Evolutionary conservation across 139 green algal genomes (phyloP), one percentile per base, ranked within the genome.

Genomic region (Chlorella sp.): DNA sequence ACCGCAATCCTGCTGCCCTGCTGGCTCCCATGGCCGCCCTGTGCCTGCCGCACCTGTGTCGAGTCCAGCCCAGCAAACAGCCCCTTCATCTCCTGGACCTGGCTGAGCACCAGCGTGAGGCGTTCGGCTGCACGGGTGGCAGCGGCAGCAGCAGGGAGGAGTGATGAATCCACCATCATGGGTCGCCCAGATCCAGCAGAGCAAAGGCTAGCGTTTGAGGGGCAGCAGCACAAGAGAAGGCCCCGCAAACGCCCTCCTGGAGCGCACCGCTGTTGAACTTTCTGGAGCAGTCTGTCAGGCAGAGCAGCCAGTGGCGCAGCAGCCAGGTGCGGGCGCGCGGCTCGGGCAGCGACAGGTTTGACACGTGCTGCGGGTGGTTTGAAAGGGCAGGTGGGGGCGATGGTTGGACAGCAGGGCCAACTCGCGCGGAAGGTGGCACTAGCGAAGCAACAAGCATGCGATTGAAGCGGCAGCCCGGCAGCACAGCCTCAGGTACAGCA

Each of bases 241-340:
- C 24, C 44, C 11, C 1, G 43, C 73, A 40, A 41, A 11, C 28
- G 19, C 30, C 73, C 65, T 26, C 0, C 30, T 13, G 65, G n/a
- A 3, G 11, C 72, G 19, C 56, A 38, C 76, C 76, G 69, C 30
- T 81, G 28, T 20, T 73, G 41, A 62, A 83, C 16, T 41, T 24
- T 6, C 30, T 41, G 40, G 60, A 64, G 0, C 77, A 16, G 58
- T 83, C 77, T 30, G 74, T 32, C 48, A 83, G 60, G 13, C 34
- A 83, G 16, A 83, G 40, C 58, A 83, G 19, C 77, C 77, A 83
- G 58, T 83, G 77, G 60, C 58, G 41, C 26, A 83, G 58, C 17
- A 74, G 3, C 44, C 44, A 68, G 48, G 20, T 9, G 5, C 51
- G 48, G 13, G 54, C 30, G 34, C 36, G 48, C 30, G 24, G 48